These are phyloP conservation scores for Dipteronia sinensis DNA, from an alignment of 345 rosid genomes.

Conservation along the genomic window DNA sequence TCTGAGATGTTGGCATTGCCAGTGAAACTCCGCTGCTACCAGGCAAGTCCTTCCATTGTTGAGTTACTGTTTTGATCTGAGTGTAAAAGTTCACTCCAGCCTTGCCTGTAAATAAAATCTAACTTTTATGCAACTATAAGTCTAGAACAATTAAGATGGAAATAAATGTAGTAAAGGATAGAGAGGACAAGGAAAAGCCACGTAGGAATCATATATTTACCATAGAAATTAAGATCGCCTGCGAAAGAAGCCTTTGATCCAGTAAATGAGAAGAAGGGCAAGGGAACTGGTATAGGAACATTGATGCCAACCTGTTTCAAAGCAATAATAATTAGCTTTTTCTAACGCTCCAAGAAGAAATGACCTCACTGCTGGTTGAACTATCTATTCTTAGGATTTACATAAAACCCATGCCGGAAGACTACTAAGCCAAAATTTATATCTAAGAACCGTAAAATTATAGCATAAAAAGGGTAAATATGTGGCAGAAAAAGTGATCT, in stretches of 20 bases:
- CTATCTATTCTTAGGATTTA: background rate
- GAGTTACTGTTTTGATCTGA: slow-evolving; percentile 91
- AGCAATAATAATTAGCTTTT: slow-evolving; percentile 11
- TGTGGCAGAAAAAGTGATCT: background rate
- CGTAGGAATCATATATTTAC: slow-evolving; percentile 39
- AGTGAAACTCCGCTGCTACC: slow-evolving; percentile 68
- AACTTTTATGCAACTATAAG: background rate
- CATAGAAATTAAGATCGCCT: slow-evolving; percentile 95
- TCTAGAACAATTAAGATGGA: background rate
- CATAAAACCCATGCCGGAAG: background rate
- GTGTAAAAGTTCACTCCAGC: slow-evolving; percentile 95
- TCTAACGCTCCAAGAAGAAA: background rate
- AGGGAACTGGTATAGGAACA: slow-evolving; percentile 95
- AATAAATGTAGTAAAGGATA: background rate
- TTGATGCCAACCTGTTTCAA: slow-evolving; percentile 80
- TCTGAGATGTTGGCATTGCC: slow-evolving; percentile 98
- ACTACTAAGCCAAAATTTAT: background rate
- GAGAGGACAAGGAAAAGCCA: background rate
- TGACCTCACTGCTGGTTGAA: background rate
- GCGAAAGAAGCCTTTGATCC: slow-evolving; percentile 95
- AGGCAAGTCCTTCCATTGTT: slow-evolving; percentile 95
- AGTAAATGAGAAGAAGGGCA: slow-evolving; percentile 95
- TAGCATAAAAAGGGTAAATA: background rate
- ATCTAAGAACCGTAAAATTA: background rate
- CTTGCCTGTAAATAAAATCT: slow-evolving; percentile 59